Evolutionary conservation across 2,329 filamentous ascomycete species (phyloP).

Genomic region (Alternaria hordeiaustralica): DNA sequence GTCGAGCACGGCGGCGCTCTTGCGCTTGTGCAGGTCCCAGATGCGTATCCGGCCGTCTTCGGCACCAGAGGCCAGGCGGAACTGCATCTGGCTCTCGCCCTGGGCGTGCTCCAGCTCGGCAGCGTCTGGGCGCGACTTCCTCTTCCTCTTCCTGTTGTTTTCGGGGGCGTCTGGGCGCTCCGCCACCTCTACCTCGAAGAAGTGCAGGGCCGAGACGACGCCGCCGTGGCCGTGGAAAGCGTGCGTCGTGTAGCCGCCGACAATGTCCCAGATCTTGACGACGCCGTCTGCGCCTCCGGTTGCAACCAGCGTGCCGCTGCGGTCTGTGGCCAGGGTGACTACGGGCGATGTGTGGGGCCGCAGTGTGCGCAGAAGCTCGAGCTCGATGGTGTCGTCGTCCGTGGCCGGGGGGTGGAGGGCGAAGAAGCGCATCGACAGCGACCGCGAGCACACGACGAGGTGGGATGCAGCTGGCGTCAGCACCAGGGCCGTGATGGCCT

Average conservation of each 20-base stretch:
- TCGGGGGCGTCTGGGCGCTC: slow-evolving; percentile 55
- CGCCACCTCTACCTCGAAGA: slow-evolving; percentile 75
- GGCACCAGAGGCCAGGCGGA: slow-evolving; percentile 85
- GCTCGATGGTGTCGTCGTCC: slow-evolving; percentile 63
- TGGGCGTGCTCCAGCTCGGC: slow-evolving; percentile 47
- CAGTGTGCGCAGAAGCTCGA: slow-evolving; percentile 76
- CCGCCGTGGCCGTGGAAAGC: slow-evolving; percentile 94
- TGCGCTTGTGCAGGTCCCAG: slow-evolving; percentile 89
- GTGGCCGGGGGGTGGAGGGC: slow-evolving; percentile 66
- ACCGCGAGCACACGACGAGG: slow-evolving; percentile 89
- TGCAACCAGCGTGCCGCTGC: slow-evolving; percentile 85
- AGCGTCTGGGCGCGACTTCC: slow-evolving; percentile 56
- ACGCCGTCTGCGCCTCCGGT: slow-evolving; percentile 92
- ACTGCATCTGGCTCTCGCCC: slow-evolving; percentile 63
- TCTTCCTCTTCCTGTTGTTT: slow-evolving; percentile 46
- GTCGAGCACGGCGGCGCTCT: slow-evolving; percentile 77
- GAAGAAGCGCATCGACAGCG: slow-evolving; percentile 94
- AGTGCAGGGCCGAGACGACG: slow-evolving; percentile 86
- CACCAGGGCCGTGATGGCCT: slow-evolving; percentile 76
- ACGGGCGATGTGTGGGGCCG: slow-evolving; percentile 93
- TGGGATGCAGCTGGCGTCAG: slow-evolving; percentile 87
- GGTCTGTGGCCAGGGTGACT: slow-evolving; percentile 82
- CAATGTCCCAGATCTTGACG: slow-evolving; percentile 96
- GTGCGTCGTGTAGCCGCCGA: slow-evolving; percentile 88
- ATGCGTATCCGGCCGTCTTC: slow-evolving; percentile 93